Evolutionary conservation across 1,284 basidiomycete genomes (phyloP).

Genomic region (Cutaneotrichosporon spelunceum): DNA sequence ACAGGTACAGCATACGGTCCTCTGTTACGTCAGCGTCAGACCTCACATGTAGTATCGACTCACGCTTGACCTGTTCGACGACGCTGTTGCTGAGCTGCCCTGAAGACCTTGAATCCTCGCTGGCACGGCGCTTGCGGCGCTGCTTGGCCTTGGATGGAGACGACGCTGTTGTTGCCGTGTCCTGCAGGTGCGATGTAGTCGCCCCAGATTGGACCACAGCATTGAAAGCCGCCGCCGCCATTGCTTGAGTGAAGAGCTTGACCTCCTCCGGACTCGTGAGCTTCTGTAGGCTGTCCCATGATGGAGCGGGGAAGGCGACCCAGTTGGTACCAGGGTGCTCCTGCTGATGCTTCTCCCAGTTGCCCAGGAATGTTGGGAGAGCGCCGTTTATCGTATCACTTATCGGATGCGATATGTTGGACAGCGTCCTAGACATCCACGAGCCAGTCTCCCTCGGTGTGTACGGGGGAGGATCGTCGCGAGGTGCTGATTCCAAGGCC

Average conservation of each 20-base stretch:
- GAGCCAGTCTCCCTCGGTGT: conserved; percentile 31
- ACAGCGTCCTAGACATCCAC: conserved; percentile 46
- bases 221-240: conserved; percentile 47
- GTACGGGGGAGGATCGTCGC: conserved; percentile 44
- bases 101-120: conserved; percentile 21
- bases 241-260: conserved; percentile 46
- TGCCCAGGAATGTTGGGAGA: conserved; percentile 21
- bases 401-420: conserved; percentile 38
- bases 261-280: conserved; percentile 48
- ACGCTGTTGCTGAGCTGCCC: conserved; percentile 19
- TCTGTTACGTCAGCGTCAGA: conserved; percentile 54
- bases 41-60: conserved; percentile 34
- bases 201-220: conserved; percentile 44
- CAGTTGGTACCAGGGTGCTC: conserved; percentile 28
- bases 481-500: conserved; percentile 15
- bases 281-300: conserved; percentile 44
- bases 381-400: conserved; percentile 38
- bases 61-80: conserved; percentile 55
- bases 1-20: conserved; percentile 86
- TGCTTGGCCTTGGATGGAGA: conserved; percentile 15
- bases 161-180: conserved; percentile 7
- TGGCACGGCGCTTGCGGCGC: conserved; percentile 17
- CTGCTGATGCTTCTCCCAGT: conserved; percentile 17
- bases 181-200: conserved; percentile 26
- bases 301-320: conserved; percentile 44